Conservation (phyloP, 2,329 filamentous ascomycete species). For the Xylaria sp. region DNA sequence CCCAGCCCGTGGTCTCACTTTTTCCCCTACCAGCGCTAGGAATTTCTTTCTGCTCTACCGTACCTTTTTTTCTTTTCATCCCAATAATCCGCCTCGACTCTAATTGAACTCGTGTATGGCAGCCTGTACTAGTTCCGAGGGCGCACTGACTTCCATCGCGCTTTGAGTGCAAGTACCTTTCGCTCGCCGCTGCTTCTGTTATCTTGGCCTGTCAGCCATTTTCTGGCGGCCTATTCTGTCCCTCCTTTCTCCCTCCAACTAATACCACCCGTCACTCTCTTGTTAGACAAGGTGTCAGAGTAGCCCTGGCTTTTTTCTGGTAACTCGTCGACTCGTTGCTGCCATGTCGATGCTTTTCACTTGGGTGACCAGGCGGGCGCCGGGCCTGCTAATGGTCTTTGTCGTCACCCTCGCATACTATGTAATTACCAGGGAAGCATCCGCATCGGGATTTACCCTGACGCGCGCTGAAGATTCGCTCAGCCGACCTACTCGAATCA, state of each 20-base stretch:
- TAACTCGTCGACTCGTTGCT: constrained; percentile 41
- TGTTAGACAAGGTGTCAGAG: constrained; percentile 33
- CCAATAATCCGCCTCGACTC: constrained; percentile 35
- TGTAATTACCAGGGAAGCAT: constrained; percentile 63
- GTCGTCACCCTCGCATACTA: constrained; percentile 63
- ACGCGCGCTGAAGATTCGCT: constrained; percentile 54
- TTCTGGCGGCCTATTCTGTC: constrained; percentile 37
- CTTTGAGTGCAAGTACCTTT: constrained; percentile 26
- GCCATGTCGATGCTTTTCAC: constrained; percentile 63
- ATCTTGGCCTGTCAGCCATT: constrained; percentile 42
- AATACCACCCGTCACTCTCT: constrained; percentile 34
- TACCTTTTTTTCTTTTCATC: constrained; percentile 33
- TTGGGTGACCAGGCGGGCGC: constrained; percentile 65
- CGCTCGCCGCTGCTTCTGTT: constrained; percentile 40
- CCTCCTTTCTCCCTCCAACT: constrained; percentile 35
- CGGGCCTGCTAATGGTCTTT: constrained; percentile 64
- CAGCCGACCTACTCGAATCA: constrained; percentile 48
- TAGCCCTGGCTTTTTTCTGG: constrained; percentile 38
- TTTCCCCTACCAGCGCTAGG: constrained; percentile 39
- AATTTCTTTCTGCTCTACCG: constrained; percentile 33
- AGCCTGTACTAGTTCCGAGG: constrained; percentile 35
- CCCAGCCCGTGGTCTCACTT: constrained; percentile 35
- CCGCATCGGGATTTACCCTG: constrained; percentile 56
- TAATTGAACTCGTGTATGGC: constrained; percentile 36
- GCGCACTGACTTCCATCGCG: constrained; percentile 41